Evolutionary conservation across 192 early-diverging fungal species (phyloP), one percentile per base, ranked within the genome.

Genomic region (Coemansia nantahalensis): DNA sequence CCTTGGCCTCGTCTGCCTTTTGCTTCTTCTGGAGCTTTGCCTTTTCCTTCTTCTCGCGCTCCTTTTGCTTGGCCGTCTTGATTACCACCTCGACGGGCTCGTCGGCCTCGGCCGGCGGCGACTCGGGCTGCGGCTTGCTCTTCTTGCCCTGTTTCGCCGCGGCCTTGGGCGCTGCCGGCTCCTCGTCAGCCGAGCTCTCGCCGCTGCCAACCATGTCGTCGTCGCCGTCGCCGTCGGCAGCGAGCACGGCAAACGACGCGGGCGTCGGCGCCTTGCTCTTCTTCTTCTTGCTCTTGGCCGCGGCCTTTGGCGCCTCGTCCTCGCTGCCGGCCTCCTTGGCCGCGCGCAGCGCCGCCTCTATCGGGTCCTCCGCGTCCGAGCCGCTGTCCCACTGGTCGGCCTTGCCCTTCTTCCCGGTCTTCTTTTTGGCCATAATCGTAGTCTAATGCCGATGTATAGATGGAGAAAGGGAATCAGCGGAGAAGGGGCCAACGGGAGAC

Each of bases 1-100:
- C 51, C 49, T 65, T 56, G 41, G 48, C 41, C 51, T 73, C 68
- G 32, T 61, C 64, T 5, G 64, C 62, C 54, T 68, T 60, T 18
- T 68, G 58, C 47, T 72, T 68, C 62, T 72, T 67, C 16, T 51
- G 56, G 39, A 55, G 54, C 55, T 71, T 67, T 19, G 53, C 67
- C 41, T 49, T 56, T 23, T 77, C 74, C 63, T 78, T 78, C 48
- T 67, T 77, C 49, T 75, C 68, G 41, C 69, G 76, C 71, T 81
- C 72, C 56, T 78, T 78, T 45, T 77, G 66, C 51, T 67, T 75
- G 31, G 75, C 74, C 0, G 72, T 70, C 50, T 71, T 79, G 43
- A 82, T 65, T 30, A 69, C 73, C 23, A 67, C 78, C 4, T 50
- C 68, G 17, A 70, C 79, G 3, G 65, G 70, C 48, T 79, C 77